phyloP scores from a whole-genome alignment of 2,329 filamentous ascomycete genomes.

The Colletotrichum sp. region DNA sequence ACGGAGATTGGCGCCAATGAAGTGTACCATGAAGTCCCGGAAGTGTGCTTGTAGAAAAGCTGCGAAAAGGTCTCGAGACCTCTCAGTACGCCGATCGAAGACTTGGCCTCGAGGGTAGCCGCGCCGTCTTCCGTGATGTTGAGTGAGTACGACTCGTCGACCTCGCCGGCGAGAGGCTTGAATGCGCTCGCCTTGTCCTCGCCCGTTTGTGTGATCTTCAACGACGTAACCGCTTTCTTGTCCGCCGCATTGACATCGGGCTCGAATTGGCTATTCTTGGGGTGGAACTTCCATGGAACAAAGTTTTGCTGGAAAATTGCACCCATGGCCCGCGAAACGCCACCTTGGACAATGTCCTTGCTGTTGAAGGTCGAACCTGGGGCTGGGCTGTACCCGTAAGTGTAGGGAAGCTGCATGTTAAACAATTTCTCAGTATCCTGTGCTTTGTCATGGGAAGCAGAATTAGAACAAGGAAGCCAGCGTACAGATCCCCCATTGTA shows the following conservation, averaged over 20 bases:
- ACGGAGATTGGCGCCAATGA: slow-evolving; percentile 73
- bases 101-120: slow-evolving; percentile 67
- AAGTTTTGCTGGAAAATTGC: slow-evolving; percentile 73
- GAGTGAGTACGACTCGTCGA: slow-evolving; percentile 80
- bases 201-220: slow-evolving; percentile 66
- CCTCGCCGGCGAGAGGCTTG: slow-evolving; percentile 65
- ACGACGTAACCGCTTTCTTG: slow-evolving; percentile 59
- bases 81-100: slow-evolving; percentile 72
- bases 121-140: slow-evolving; percentile 61
- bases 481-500: slow-evolving; percentile 66
- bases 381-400: slow-evolving; percentile 46
- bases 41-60: slow-evolving; percentile 77
- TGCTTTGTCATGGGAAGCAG: slow-evolving; percentile 18
- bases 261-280: slow-evolving; percentile 68
- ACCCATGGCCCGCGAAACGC: slow-evolving; percentile 62
- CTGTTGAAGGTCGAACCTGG: slow-evolving; percentile 47
- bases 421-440: slow-evolving; percentile 37
- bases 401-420: slow-evolving; percentile 52
- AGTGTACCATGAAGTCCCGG: slow-evolving; percentile 67
- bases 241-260: slow-evolving; percentile 49
- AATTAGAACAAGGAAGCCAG: slow-evolving; percentile 39
- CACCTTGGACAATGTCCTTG: slow-evolving; percentile 60
- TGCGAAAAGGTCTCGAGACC: slow-evolving; percentile 81
- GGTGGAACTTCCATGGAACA: slow-evolving; percentile 79
- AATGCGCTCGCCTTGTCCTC: slow-evolving; percentile 59